A percentile compares a stretch with the other conserved stretches of the same genome.
These are phyloP conservation scores for Trichophyton simii DNA, from an alignment of 2,329 filamentous ascomycete genomes.

Conservation along the genomic window DNA sequence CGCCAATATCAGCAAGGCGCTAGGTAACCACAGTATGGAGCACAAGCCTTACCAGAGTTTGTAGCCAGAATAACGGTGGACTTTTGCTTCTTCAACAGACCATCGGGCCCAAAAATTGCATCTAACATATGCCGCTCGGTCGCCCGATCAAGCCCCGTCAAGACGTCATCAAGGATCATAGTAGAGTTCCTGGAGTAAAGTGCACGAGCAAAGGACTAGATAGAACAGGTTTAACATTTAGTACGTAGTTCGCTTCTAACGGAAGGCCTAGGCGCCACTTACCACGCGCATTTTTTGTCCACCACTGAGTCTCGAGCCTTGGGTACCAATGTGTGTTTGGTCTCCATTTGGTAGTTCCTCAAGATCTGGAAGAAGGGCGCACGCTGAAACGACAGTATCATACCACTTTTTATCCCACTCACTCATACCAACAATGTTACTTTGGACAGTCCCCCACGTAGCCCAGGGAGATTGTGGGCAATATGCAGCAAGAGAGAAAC, in stretches of 20 bases:
- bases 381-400: slow-evolving; percentile 55
- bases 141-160: background rate
- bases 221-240: too few relatives aligned
- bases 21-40: slow-evolving; percentile 48
- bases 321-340: slow-evolving; percentile 48
- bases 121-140: slow-evolving; percentile 52
- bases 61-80: slow-evolving; percentile 72
- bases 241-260: too few relatives aligned
- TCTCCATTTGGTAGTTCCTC: slow-evolving; percentile 52
- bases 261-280: slow-evolving; percentile 38
- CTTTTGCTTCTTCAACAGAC: slow-evolving; percentile 61
- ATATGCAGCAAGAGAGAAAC: background rate
- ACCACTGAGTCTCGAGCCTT: slow-evolving; percentile 49
- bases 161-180: slow-evolving; percentile 2
- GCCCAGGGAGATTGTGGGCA: slow-evolving; percentile 3
- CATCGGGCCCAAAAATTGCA: slow-evolving; percentile 51
- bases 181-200: background rate
- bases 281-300: slow-evolving; percentile 51
- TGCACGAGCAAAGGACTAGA: slow-evolving; percentile 1
- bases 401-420: slow-evolving; percentile 41
- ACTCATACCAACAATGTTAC: slow-evolving; percentile 46
- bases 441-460: slow-evolving; percentile 2
- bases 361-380: slow-evolving; percentile 50
- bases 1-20: slow-evolving; percentile 32
- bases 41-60: slow-evolving; percentile 60